Conservation (phyloP, 2,329 filamentous ascomycete species). For the Chaetothyriales sp. region DNA sequence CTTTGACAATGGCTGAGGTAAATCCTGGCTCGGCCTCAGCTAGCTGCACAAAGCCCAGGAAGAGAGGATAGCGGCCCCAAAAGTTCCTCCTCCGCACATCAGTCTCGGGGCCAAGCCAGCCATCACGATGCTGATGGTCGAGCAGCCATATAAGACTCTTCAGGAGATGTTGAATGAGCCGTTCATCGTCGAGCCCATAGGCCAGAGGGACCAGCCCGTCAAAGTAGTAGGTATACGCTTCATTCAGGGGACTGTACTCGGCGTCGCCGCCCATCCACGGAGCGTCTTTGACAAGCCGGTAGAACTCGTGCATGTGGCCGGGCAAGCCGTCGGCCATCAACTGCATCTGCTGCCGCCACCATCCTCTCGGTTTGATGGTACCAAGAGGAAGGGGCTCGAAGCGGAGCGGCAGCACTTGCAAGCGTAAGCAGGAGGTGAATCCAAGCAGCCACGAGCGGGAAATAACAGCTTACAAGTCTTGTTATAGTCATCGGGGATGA, state of each 20-base stretch:
- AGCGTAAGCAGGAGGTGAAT: not conserved
- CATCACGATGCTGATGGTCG: slow-evolving; percentile 35
- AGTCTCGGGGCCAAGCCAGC: slow-evolving; percentile 43
- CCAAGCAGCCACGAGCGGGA: not conserved
- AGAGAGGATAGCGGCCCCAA: slow-evolving; percentile 39
- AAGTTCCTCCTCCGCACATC: slow-evolving; percentile 31
- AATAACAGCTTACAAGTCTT: slow-evolving; percentile 5
- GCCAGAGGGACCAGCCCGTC: slow-evolving; percentile 44
- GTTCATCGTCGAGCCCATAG: slow-evolving; percentile 33
- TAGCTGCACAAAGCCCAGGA: slow-evolving; percentile 34
- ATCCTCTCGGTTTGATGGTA: slow-evolving; percentile 36
- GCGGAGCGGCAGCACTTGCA: slow-evolving; percentile 21
- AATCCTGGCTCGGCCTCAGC: slow-evolving; percentile 39
- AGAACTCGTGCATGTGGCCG: slow-evolving; percentile 41
- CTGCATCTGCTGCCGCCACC: slow-evolving; percentile 36
- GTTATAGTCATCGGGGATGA: slow-evolving; percentile 4
- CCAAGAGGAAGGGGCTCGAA: slow-evolving; percentile 34
- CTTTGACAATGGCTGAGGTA: slow-evolving; percentile 29
- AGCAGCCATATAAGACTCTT: slow-evolving; percentile 34
- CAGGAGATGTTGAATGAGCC: slow-evolving; percentile 37
- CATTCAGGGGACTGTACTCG: slow-evolving; percentile 40
- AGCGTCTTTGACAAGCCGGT: slow-evolving; percentile 37
- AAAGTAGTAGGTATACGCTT: slow-evolving; percentile 44
- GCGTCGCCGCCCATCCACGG: slow-evolving; percentile 37
- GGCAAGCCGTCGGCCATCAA: slow-evolving; percentile 37